Evolutionary conservation across 2,329 filamentous ascomycete genomes (phyloP).

Genomic region (Cyphellophora europaea): DNA sequence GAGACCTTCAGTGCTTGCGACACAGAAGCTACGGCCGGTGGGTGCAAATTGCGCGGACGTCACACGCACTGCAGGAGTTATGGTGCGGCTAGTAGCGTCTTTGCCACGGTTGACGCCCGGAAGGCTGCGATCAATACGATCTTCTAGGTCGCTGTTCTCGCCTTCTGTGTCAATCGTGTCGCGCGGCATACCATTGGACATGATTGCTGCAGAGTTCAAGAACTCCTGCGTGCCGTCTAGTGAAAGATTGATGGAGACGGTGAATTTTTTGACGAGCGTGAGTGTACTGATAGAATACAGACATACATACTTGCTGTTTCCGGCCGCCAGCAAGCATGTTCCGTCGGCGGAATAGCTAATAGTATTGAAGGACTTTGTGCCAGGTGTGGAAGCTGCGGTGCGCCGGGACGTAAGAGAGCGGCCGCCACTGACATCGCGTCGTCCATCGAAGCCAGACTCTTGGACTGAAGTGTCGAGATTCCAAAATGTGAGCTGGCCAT

Average conservation of each 20-base stretch:
- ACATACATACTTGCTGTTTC: conserved; percentile 98
- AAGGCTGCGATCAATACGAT: conserved; percentile 66
- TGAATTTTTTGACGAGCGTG: conserved; percentile 87
- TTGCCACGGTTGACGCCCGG: conserved; percentile 77
- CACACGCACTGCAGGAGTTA: conserved; percentile 73
- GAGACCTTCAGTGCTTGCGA: conserved; percentile 86
- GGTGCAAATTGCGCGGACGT: conserved; percentile 79
- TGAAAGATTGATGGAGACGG: conserved; percentile 90
- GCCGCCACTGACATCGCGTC: conserved; percentile 85
- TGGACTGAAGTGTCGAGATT: conserved; percentile 80
- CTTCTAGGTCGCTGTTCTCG: conserved; percentile 81
- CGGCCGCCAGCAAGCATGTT: conserved; percentile 77
- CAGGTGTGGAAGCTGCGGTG: conserved; percentile 81
- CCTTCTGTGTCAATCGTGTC: conserved; percentile 81
- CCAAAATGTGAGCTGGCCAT: conserved; percentile 95
- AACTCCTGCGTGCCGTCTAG: conserved; percentile 95
- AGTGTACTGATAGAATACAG: conserved; percentile 91
- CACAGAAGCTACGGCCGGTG: conserved; percentile 82
- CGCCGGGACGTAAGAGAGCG: conserved; percentile 79
- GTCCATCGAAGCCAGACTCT: conserved; percentile 74
- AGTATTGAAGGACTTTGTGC: conserved; percentile 81
- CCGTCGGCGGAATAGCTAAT: conserved; percentile 90
- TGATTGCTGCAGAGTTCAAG: conserved; percentile 83
- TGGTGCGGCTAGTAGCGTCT: conserved; percentile 70
- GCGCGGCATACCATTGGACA: conserved; percentile 69